Percentiles rank a stretch among this genome's conserved stretches.
These are phyloP conservation scores for Colletotrichum cordylinicola DNA, from an alignment of 2,329 filamentous ascomycete genomes.

Conservation along the genomic window DNA sequence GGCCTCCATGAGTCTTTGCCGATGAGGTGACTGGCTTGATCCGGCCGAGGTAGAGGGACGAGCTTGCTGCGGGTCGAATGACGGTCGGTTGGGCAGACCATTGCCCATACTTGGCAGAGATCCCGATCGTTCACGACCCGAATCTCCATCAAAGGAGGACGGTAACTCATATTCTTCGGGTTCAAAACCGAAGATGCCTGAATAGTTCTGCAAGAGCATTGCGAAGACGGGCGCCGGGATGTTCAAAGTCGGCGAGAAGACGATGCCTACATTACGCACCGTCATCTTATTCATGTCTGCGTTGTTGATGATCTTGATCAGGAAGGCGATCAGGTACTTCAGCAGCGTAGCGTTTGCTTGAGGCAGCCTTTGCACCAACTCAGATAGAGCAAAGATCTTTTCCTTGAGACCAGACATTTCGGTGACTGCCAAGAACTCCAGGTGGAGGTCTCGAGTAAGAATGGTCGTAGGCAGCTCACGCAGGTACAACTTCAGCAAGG, in stretches of 20 bases:
- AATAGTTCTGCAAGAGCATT: conserved; percentile 89
- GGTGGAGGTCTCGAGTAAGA: conserved; percentile 86
- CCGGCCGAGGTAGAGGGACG: conserved; percentile 55
- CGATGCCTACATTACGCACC: conserved; percentile 94
- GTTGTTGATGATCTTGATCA: conserved; percentile 93
- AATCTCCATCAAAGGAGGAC: conserved; percentile 38
- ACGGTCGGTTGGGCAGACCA: conserved; percentile 30
- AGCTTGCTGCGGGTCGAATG: conserved; percentile 33
- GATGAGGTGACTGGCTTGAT: conserved; percentile 56
- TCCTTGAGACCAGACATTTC: conserved; percentile 78
- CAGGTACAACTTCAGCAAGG: conserved; percentile 90
- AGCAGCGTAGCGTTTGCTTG: conserved; percentile 81
- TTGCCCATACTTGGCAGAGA: conserved; percentile 22
- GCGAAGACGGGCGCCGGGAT: conserved; percentile 95
- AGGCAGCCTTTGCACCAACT: conserved; percentile 81
- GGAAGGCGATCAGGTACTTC: conserved; percentile 83
- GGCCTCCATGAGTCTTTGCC: conserved; percentile 52
- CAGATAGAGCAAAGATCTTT: conserved; percentile 78
- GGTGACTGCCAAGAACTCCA: conserved; percentile 85
- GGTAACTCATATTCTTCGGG: conserved; percentile 69
- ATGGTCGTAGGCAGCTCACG: conserved; percentile 92
- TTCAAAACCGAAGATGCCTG: conserved; percentile 79
- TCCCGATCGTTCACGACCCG: conserved; percentile 28
- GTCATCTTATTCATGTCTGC: conserved; percentile 96
- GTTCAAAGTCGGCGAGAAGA: conserved; percentile 96